Conservation (phyloP, 2,329 filamentous ascomycete genomes). For the Colletotrichum acutatum region DNA sequence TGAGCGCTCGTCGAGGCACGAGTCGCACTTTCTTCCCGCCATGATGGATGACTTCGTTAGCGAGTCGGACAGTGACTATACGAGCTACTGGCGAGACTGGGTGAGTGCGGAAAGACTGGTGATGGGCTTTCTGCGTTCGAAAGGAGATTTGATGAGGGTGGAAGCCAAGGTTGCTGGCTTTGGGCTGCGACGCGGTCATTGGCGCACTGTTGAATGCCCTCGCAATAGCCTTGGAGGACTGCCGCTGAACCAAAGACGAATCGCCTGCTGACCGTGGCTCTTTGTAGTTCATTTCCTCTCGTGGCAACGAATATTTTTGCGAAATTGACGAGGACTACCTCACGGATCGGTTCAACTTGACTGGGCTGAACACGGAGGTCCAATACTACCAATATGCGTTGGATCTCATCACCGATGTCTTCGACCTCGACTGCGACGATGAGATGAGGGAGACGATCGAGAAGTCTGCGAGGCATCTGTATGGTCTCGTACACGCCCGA, state of each 20-base stretch:
- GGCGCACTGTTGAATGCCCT: neutral
- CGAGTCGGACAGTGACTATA: conserved; percentile 98
- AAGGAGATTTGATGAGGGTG: neutral
- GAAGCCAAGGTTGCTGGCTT: too few species aligned
- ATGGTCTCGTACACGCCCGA: conserved; percentile 93
- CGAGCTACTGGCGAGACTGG: conserved; percentile 99
- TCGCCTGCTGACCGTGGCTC: conserved; percentile 31
- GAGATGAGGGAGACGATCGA: conserved; percentile 98
- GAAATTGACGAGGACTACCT: conserved; percentile 99
- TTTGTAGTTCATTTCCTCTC: conserved; percentile 91
- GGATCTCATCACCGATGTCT: conserved; percentile 96
- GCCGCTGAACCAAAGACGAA: neutral
- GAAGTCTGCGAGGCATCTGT: conserved; percentile 94
- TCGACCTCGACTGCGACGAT: conserved; percentile 98
- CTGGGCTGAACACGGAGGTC: conserved; percentile 95
- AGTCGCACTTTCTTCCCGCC: conserved; percentile 32
- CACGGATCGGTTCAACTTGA: conserved; percentile 97
- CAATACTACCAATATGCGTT: conserved; percentile 99
- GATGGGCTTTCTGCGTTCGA: neutral
- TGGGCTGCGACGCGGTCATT: neutral
- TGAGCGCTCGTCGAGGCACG: conserved; percentile 21
- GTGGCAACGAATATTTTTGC: conserved; percentile 99
- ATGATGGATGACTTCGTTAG: conserved; percentile 97
- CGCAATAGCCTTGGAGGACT: neutral
- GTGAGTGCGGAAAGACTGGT: conserved; percentile 65